Conservation (phyloP, 2,329 filamentous ascomycete species). For the Berkeleyomyces basicola region DNA sequence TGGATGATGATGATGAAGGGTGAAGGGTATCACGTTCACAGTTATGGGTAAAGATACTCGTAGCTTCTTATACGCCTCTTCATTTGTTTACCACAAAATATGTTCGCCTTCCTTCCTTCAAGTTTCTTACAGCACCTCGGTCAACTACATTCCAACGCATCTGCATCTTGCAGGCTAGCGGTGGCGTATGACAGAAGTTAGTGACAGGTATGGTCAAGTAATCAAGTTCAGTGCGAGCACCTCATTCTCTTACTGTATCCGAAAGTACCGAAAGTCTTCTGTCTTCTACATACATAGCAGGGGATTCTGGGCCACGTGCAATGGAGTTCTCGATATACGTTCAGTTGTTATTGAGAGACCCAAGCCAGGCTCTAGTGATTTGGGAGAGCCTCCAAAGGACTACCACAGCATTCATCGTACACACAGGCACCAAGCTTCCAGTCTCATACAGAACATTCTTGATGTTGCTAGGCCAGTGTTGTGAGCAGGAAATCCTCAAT, state of each 20-base stretch:
- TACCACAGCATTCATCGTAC: not conserved
- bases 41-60: not conserved
- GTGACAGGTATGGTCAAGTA: too few species aligned
- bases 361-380: not conserved
- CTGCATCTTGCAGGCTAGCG: not conserved
- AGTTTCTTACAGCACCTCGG: not conserved
- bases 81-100: not conserved
- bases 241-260: too few species aligned
- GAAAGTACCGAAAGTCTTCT: not conserved
- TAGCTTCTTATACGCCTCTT: not conserved
- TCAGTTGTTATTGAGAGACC: too few species aligned
- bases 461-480: not conserved
- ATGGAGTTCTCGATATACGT: not conserved
- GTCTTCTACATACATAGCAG: not conserved
- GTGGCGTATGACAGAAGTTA: not conserved
- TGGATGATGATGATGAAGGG: not conserved
- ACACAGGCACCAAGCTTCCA: not conserved
- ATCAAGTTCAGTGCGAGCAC: too few species aligned
- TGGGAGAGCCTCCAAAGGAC: not conserved
- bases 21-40: not conserved
- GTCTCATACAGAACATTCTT: not conserved
- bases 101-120: not conserved
- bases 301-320: not conserved
- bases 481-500: not conserved
- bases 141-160: not conserved